Percentiles rank a stretch among this genome's conserved stretches.
These are phyloP conservation scores for Epichloe typhina DNA, from an alignment of 2,329 filamentous ascomycete species.

Conservation along the genomic window DNA sequence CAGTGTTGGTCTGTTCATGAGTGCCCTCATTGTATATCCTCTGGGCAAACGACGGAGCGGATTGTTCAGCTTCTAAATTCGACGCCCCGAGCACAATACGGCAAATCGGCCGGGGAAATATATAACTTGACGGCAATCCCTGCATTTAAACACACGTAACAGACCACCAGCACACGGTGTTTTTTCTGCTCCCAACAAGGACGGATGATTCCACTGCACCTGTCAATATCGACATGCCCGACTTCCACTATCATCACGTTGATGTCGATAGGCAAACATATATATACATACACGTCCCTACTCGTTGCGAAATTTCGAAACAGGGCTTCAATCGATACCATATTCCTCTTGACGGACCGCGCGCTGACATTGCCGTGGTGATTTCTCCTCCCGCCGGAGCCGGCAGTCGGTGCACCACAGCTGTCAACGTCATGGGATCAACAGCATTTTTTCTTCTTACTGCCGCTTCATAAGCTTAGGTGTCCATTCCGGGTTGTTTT, in stretches of 20 bases:
- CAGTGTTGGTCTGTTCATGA: conserved; percentile 46
- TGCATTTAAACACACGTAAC: not conserved
- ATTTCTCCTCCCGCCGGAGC: not conserved
- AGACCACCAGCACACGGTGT: not conserved
- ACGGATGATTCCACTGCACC: not conserved
- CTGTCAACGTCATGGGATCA: not conserved
- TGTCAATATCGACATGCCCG: not conserved
- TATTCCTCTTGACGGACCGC: not conserved
- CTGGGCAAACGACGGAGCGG: conserved; percentile 45
- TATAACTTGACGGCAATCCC: not conserved
- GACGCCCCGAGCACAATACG: no score
- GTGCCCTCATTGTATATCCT: conserved; percentile 41
- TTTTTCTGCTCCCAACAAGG: not conserved
- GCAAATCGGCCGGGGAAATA: not conserved
- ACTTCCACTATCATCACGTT: not conserved
- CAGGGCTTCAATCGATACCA: not conserved
- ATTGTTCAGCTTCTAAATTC: conserved; percentile 36
- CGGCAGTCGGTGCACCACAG: not conserved
- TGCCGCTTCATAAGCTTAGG: not conserved
- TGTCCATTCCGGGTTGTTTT: not conserved
- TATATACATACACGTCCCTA: not conserved
- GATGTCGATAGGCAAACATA: not conserved
- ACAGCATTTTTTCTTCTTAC: not conserved
- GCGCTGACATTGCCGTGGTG: not conserved
- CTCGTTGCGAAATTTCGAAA: not conserved